Conservation (phyloP, 371 early-diverging fungal genomes). For the Actinomortierella ambigua region DNA sequence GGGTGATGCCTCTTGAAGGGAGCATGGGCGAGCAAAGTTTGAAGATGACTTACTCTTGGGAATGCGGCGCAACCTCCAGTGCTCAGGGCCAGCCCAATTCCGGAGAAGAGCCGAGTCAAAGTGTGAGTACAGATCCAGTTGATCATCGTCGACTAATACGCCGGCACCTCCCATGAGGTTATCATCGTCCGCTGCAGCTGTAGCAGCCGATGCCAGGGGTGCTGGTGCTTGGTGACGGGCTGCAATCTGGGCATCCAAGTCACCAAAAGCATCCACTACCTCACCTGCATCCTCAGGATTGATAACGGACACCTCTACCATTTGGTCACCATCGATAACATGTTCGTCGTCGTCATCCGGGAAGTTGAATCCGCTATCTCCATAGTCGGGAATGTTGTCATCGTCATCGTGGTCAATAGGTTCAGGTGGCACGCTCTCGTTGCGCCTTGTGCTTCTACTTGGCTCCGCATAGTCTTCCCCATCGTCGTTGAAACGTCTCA, state of each 20-base stretch:
- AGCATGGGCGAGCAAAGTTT: no score
- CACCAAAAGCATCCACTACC: conserved; percentile 43
- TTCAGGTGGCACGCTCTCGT: conserved; percentile 11
- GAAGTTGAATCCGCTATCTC: conserved; percentile 13
- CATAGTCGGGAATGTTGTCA: conserved; percentile 16
- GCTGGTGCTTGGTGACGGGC: conserved; percentile 13
- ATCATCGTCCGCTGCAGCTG: conserved; percentile 52
- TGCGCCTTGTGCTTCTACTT: no score
- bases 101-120: conserved; percentile 84
- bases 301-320: conserved; percentile 15
- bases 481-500: conserved; percentile 39
- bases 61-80: conserved; percentile 81
- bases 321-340: conserved; percentile 15
- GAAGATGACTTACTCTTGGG: conserved; percentile 48
- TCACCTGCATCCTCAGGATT: conserved; percentile 26
- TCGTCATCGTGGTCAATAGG: conserved; percentile 12
- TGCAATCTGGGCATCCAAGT: conserved; percentile 45
- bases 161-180: conserved; percentile 51
- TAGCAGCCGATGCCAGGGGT: conserved; percentile 45
- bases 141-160: conserved; percentile 53
- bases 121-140: conserved; percentile 82
- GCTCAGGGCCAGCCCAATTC: conserved; percentile 96
- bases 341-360: conserved; percentile 16
- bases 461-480: conserved; percentile 24
- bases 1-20: no score